A percentile compares a stretch with the other conserved stretches of the same genome.
Conservation (phyloP, 1,284 basidiomycete species). For the Malassezia slooffiae region DNA sequence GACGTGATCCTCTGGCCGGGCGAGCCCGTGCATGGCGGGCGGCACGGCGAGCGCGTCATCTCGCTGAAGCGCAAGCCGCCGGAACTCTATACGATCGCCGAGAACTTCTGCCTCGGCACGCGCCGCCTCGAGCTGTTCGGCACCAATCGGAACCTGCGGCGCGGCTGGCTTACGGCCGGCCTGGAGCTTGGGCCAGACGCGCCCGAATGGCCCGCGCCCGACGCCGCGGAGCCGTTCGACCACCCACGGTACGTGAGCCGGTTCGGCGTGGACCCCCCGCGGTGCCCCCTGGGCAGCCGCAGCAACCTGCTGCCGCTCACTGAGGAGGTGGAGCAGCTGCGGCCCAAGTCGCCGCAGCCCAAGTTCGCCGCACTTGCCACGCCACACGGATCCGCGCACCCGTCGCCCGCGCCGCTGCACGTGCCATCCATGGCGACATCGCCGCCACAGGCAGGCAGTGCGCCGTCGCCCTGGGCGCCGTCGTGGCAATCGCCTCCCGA, state of each 20-base stretch:
- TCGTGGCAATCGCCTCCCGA: too few relatives aligned
- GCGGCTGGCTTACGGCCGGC: constrained; percentile 84
- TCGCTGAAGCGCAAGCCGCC: constrained; percentile 65
- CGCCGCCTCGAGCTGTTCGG: constrained; percentile 86
- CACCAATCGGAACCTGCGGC: constrained; percentile 59
- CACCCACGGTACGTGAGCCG: constrained; percentile 29
- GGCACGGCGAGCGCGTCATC: background rate
- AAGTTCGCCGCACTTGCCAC: too few relatives aligned
- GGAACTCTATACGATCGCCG: constrained; percentile 86
- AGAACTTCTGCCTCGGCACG: constrained; percentile 92
- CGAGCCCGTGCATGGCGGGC: constrained; percentile 50
- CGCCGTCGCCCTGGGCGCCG: too few relatives aligned
- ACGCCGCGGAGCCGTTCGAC: constrained; percentile 11
- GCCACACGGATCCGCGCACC: too few relatives aligned
- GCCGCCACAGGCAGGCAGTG: too few relatives aligned
- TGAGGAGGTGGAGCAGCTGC: constrained; percentile 27
- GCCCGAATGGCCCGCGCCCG: constrained; percentile 10
- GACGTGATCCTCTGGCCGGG: constrained; percentile 94
- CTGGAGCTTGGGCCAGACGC: constrained; percentile 31
- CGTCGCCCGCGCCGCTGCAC: too few relatives aligned
- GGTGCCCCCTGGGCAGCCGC: constrained; percentile 28
- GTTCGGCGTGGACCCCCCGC: constrained; percentile 33
- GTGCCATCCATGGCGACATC: too few relatives aligned
- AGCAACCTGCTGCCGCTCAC: constrained; percentile 32
- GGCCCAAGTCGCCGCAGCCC: constrained; percentile 35